Conservation (phyloP, 805 yeast genomes). For the Wickerhamiella domercqiae region DNA sequence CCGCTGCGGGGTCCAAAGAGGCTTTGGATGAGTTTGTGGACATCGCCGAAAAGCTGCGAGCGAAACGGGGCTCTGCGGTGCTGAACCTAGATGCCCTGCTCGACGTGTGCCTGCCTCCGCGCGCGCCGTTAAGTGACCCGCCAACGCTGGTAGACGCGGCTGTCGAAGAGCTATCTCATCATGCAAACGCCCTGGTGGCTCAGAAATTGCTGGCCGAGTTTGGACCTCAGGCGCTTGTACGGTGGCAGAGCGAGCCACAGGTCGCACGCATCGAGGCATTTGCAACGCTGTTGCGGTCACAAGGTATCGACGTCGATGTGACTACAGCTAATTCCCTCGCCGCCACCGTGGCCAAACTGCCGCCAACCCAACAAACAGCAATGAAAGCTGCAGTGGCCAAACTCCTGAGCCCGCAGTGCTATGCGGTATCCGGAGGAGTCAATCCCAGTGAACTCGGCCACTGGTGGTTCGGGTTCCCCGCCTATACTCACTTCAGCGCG, state of each 20-base stretch:
- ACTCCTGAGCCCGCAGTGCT: constrained; percentile 72
- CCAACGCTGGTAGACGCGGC: constrained; percentile 31
- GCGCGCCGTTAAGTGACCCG: constrained; percentile 8
- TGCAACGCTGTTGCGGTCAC: constrained; percentile 47
- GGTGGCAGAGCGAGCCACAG: constrained; percentile 80
- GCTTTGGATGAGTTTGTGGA: constrained; percentile 4
- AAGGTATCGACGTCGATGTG: constrained; percentile 47
- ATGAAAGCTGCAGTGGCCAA: constrained; percentile 68
- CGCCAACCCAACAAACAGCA: constrained; percentile 49
- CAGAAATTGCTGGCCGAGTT: constrained; percentile 56
- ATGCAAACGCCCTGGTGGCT: constrained; percentile 76
- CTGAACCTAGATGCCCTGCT: constrained; percentile 7
- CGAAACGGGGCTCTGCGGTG: constrained; percentile 7
- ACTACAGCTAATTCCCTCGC: constrained; percentile 56
- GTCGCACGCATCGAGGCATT: constrained; percentile 67
- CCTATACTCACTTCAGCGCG: constrained; percentile 86
- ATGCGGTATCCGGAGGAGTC: constrained; percentile 74
- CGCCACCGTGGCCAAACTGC: constrained; percentile 50
- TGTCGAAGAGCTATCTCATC: constrained; percentile 60
- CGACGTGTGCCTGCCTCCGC: constrained; percentile 12
- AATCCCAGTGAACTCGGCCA: constrained; percentile 68
- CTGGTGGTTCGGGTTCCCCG: constrained; percentile 65
- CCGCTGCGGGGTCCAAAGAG: neutral
- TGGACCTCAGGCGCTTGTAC: constrained; percentile 68
- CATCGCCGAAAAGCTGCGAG: constrained; percentile 8